Percentiles rank a stretch among this genome's conserved stretches.
These are phyloP conservation scores for Diplodia intermedia DNA, from an alignment of 2,329 filamentous ascomycete species.

Conservation along the genomic window DNA sequence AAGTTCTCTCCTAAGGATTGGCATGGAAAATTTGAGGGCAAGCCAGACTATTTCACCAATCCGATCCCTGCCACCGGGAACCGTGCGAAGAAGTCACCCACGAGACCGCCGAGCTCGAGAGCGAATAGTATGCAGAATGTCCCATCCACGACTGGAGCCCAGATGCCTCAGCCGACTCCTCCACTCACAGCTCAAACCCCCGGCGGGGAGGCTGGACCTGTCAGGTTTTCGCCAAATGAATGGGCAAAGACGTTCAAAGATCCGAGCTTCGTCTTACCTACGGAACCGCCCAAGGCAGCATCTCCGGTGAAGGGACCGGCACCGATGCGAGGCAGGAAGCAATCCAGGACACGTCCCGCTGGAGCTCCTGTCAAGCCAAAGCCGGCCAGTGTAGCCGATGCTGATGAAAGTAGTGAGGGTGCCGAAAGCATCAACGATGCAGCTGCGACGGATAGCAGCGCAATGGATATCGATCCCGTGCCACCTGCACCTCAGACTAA, in stretches of 20 bases:
- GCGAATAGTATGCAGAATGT: constrained; percentile 43
- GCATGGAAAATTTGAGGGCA: constrained; percentile 54
- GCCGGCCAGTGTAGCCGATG: constrained; percentile 25
- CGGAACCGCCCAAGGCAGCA: constrained; percentile 34
- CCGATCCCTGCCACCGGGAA: constrained; percentile 36
- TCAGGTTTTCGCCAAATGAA: constrained; percentile 51
- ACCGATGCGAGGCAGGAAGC: constrained; percentile 21
- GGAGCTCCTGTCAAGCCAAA: constrained; percentile 20
- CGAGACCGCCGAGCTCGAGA: constrained; percentile 34
- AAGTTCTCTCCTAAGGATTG: constrained; percentile 57
- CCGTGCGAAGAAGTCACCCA: constrained; percentile 35
- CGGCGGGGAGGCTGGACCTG: constrained; percentile 31
- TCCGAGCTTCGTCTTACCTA: constrained; percentile 47
- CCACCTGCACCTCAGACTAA: constrained; percentile 34
- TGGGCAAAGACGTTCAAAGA: constrained; percentile 56
- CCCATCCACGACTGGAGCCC: constrained; percentile 40
- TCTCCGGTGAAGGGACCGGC: constrained; percentile 34
- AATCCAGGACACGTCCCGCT: constrained; percentile 12
- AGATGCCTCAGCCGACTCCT: constrained; percentile 36
- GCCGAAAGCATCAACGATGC: constrained; percentile 37
- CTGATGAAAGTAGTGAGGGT: constrained; percentile 14
- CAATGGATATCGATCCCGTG: constrained; percentile 57
- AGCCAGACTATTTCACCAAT: constrained; percentile 52
- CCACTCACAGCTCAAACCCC: constrained; percentile 12
- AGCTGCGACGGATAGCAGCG: constrained; percentile 42